phyloP scores from a whole-genome alignment of 371 early-diverging fungal genomes.

The Blastocladiella emersonii region DNA sequence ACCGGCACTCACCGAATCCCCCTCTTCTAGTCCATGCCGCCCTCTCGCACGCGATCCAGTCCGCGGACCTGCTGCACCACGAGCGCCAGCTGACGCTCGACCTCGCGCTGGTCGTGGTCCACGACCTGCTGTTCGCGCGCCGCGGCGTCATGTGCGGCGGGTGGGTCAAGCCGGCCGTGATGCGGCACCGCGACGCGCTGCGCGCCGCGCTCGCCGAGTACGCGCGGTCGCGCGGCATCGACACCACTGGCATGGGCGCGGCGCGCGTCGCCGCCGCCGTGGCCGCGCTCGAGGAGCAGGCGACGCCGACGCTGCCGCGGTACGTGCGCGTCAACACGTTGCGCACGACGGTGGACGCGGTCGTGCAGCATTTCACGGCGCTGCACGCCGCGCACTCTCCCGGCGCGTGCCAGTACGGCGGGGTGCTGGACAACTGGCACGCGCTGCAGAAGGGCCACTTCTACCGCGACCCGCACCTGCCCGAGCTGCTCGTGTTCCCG shows the following conservation, averaged over 20 bases:
- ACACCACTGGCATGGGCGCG: slow-evolving; percentile 40
- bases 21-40: background rate
- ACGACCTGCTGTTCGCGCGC: slow-evolving; percentile 68
- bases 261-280: slow-evolving; percentile 50
- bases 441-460: background rate
- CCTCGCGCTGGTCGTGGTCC: slow-evolving; percentile 41
- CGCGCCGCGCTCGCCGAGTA: slow-evolving; percentile 46
- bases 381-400: too few species aligned
- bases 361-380: slow-evolving; percentile 40
- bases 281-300: slow-evolving; percentile 4
- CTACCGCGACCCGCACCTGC: slow-evolving; percentile 52
- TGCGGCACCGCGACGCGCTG: slow-evolving; percentile 50
- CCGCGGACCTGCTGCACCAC: background rate
- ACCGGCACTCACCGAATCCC: background rate
- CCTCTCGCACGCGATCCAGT: background rate
- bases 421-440: background rate
- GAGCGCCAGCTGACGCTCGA: background rate
- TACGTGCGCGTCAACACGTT: slow-evolving; percentile 63
- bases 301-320: slow-evolving; percentile 42
- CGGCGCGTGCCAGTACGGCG: background rate
- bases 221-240: slow-evolving; percentile 42
- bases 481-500: slow-evolving; percentile 71
- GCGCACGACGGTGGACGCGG: slow-evolving; percentile 47
- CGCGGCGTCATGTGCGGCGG: slow-evolving; percentile 53
- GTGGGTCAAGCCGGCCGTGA: slow-evolving; percentile 46